Percentiles rank a stretch among this genome's conserved stretches.
phyloP scores from a whole-genome alignment of 805 yeast species.

The Blastobotrys muscicola region DNA sequence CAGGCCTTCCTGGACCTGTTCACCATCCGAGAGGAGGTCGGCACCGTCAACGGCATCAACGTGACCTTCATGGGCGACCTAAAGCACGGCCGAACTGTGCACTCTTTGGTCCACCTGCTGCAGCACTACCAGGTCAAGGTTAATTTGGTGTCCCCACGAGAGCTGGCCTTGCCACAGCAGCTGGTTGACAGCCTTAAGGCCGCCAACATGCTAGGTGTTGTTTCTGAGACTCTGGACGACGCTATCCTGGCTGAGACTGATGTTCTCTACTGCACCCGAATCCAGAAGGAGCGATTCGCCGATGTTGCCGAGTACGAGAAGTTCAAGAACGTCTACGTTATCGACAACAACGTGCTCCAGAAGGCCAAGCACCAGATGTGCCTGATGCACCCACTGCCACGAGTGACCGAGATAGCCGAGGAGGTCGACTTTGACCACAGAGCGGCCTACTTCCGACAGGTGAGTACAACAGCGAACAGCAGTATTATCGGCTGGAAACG shows the following conservation, averaged over 20 bases:
- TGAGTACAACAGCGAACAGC: slow-evolving; percentile 5
- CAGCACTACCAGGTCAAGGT: slow-evolving; percentile 88
- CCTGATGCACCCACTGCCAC: slow-evolving; percentile 97
- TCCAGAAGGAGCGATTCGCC: slow-evolving; percentile 91
- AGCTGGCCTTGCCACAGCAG: slow-evolving; percentile 70
- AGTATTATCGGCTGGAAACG: too few relatives aligned
- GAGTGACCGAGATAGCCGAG: slow-evolving; percentile 91
- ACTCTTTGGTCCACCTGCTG: slow-evolving; percentile 83
- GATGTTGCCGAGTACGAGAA: slow-evolving; percentile 70
- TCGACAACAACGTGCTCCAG: slow-evolving; percentile 82
- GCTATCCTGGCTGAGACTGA: slow-evolving; percentile 85
- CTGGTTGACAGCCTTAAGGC: slow-evolving; percentile 56
- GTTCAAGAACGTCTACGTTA: slow-evolving; percentile 82
- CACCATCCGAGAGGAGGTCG: slow-evolving; percentile 97
- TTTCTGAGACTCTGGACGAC: slow-evolving; percentile 68
- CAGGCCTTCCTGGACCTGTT: slow-evolving; percentile 96
- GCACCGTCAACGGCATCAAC: slow-evolving; percentile 95
- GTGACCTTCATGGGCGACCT: slow-evolving; percentile 98
- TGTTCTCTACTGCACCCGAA: slow-evolving; percentile 95
- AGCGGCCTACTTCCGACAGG: slow-evolving; percentile 97
- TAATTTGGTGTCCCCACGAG: slow-evolving; percentile 86
- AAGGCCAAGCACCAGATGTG: slow-evolving; percentile 98
- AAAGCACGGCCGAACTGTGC: slow-evolving; percentile 97
- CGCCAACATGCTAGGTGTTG: slow-evolving; percentile 62
- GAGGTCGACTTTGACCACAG: slow-evolving; percentile 99